Evolutionary conservation across 106 monocot species (phyloP), one percentile per base, ranked within the genome.

Genomic region (Ottelia alismoides): DNA sequence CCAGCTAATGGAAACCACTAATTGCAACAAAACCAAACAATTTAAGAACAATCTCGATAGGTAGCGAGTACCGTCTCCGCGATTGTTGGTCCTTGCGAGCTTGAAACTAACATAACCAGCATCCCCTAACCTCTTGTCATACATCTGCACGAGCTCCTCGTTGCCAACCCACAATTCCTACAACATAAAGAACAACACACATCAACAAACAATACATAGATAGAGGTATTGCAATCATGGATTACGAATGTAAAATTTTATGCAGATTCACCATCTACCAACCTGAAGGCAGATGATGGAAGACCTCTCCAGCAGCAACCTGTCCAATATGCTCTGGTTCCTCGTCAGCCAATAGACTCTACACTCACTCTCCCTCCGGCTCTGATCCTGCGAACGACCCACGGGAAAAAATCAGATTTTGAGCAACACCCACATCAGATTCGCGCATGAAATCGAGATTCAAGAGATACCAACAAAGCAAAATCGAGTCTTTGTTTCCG

Each of bases 201-300:
- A 2, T 12, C 14, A n/a, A n/a, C n/a, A n/a, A n/a, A n/a, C n/a
- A n/a, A n/a, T n/a, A n/a, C n/a, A n/a, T n/a, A n/a, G n/a, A n/a
- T n/a, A n/a, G n/a, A n/a, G n/a, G n/a, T n/a, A n/a, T n/a, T n/a
- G n/a, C n/a, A n/a, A n/a, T n/a, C n/a, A n/a, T n/a, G n/a, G n/a
- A n/a, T n/a, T n/a, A n/a, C n/a, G n/a, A n/a, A n/a, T n/a, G n/a
- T n/a, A n/a, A n/a, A n/a, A n/a, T n/a, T n/a, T n/a, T n/a, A n/a
- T n/a, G n/a, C n/a, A n/a, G n/a, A n/a, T n/a, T n/a, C n/a, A n/a
- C 53, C 27, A n/a, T 18, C 17, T 3, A 12, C 45, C 23, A 23
- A 88, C 88, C 79, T 88, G 88, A 52, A 88, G 88, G 58, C 83
- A 88, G 51, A 91, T 81, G 45, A 91, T 78, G 22, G 90, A 91